These are phyloP conservation scores for Papiliotrema laurentii DNA, from an alignment of 1,284 basidiomycete genomes.

Conservation along the genomic window DNA sequence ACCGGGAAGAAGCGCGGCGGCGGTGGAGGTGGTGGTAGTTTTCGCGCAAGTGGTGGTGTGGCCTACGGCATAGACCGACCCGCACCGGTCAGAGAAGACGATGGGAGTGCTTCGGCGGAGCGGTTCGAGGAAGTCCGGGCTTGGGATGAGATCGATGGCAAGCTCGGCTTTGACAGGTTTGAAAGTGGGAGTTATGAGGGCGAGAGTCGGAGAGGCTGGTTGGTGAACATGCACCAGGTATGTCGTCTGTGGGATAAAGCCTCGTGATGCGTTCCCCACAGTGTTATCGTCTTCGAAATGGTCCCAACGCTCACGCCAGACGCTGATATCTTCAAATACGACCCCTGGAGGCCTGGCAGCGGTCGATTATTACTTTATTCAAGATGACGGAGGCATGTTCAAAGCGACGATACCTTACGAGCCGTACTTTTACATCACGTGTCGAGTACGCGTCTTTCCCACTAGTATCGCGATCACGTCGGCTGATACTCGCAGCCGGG, in stretches of 20 bases:
- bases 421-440: conserved; percentile 90
- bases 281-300: not conserved
- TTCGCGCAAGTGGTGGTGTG: conserved; percentile 21
- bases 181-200: conserved; percentile 60
- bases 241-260: not conserved
- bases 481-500: conserved; percentile 58
- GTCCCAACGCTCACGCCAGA: not conserved
- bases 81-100: conserved; percentile 69
- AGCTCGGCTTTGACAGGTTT: conserved; percentile 77
- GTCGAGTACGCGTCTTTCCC: conserved; percentile 60
- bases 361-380: conserved; percentile 96
- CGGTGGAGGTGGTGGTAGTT: conserved; percentile 3
- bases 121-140: conserved; percentile 71
- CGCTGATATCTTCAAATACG: conserved; percentile 33
- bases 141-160: conserved; percentile 86
- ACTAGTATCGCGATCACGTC: too few species aligned
- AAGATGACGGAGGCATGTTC: conserved; percentile 95
- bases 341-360: conserved; percentile 83
- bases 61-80: conserved; percentile 29
- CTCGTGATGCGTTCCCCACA: not conserved
- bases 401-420: conserved; percentile 90
- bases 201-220: conserved; percentile 73
- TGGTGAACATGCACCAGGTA: conserved; percentile 98
- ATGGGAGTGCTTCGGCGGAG: conserved; percentile 76
- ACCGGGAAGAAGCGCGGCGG: conserved; percentile 27